A percentile compares a stretch with the other conserved stretches of the same genome.
Conservation (phyloP, 2,329 filamentous ascomycete genomes). For the Lecanicillium sp. region DNA sequence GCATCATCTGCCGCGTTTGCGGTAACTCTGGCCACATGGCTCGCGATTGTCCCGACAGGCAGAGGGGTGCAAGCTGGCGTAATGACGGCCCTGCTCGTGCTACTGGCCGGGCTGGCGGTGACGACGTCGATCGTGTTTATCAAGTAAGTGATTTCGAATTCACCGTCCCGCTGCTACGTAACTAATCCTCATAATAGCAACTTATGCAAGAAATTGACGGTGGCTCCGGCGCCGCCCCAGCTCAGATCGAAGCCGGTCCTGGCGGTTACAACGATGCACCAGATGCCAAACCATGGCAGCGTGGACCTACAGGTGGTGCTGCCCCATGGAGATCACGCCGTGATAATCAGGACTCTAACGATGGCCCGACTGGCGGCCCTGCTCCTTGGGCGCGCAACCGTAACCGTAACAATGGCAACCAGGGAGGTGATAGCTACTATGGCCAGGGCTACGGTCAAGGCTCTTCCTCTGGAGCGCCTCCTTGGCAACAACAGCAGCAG, state of each 20-base stretch:
- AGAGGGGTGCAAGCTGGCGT: constrained; percentile 86
- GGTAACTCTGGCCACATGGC: constrained; percentile 98
- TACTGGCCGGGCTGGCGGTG: constrained; percentile 62
- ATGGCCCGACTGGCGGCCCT: constrained; percentile 30
- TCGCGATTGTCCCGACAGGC: constrained; percentile 90
- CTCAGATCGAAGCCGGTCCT: constrained; percentile 81
- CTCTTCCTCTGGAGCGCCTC: constrained; percentile 9
- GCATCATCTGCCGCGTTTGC: constrained; percentile 97
- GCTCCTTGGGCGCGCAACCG: constrained; percentile 59
- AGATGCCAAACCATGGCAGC: constrained; percentile 79
- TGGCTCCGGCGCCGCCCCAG: constrained; percentile 59
- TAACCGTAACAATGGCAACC: constrained; percentile 36
- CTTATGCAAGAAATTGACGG: constrained; percentile 91
- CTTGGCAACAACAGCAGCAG: constrained; percentile 39
- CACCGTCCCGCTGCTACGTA: too few relatives aligned
- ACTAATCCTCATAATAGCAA: constrained; percentile 53
- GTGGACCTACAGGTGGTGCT: constrained; percentile 73
- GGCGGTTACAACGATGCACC: constrained; percentile 45
- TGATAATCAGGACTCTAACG: constrained; percentile 40
- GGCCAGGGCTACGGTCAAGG: constrained; percentile 15
- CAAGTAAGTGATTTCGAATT: constrained; percentile 57
- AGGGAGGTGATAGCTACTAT: constrained; percentile 18
- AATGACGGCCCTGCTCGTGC: constrained; percentile 54
- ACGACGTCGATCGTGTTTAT: constrained; percentile 88
- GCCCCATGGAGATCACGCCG: constrained; percentile 67